Evolutionary conservation across 306 rosid genomes (phyloP).

Genomic region (Urtica urens): DNA sequence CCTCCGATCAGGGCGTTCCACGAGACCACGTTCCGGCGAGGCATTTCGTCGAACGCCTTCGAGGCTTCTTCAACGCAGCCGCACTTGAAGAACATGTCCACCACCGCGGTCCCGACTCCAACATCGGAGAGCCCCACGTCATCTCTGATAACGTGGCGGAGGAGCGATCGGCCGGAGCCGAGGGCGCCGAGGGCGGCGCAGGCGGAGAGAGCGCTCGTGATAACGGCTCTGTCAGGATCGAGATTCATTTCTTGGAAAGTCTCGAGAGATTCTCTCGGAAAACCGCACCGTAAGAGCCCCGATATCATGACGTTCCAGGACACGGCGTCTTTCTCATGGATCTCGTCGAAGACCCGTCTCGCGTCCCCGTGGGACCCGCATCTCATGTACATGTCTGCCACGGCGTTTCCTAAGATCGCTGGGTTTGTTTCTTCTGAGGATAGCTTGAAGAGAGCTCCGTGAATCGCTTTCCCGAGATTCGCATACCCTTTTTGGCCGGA

Average conservation of each 20-base stretch:
- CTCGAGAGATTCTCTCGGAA: slow-evolving; percentile 47
- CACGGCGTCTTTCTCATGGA: slow-evolving; percentile 43
- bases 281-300: slow-evolving; percentile 57
- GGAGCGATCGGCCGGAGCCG: slow-evolving; percentile 63
- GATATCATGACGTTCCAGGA: slow-evolving; percentile 66
- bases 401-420: slow-evolving; percentile 48
- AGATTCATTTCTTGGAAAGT: slow-evolving; percentile 51
- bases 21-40: slow-evolving; percentile 45
- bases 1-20: slow-evolving; percentile 73
- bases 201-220: slow-evolving; percentile 63
- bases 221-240: slow-evolving; percentile 46
- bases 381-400: slow-evolving; percentile 63
- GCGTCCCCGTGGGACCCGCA: slow-evolving; percentile 51
- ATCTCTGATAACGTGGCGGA: slow-evolving; percentile 38
- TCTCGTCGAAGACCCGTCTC: slow-evolving; percentile 41
- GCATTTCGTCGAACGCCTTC: slow-evolving; percentile 33
- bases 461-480: slow-evolving; percentile 55
- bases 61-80: slow-evolving; percentile 54
- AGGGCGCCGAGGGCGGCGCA: slow-evolving; percentile 71
- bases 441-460: slow-evolving; percentile 43
- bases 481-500: slow-evolving; percentile 43
- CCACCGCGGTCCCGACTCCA: slow-evolving; percentile 54
- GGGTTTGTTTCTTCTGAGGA: slow-evolving; percentile 19
- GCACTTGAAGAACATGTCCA: slow-evolving; percentile 75
- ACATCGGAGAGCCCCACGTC: slow-evolving; percentile 55